These are phyloP conservation scores for Sporothrix protearum DNA, from an alignment of 2,329 filamentous ascomycete species.

Conservation along the genomic window DNA sequence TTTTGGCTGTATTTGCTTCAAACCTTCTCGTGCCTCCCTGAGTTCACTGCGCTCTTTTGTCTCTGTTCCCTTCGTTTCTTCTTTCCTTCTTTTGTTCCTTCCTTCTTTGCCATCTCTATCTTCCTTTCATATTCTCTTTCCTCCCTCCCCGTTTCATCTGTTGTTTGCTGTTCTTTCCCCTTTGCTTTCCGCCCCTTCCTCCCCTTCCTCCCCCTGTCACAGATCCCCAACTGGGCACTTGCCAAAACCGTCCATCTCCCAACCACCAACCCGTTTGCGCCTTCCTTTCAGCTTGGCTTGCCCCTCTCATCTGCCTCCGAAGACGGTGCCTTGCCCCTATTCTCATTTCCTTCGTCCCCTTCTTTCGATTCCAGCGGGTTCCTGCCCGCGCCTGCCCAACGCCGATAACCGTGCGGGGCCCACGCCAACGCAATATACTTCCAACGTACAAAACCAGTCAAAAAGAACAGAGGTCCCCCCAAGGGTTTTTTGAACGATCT, in stretches of 20 bases:
- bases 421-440: not conserved
- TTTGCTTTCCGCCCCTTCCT: too few species aligned
- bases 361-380: not conserved
- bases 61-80: not conserved
- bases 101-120: not conserved
- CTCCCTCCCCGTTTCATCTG: not conserved
- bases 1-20: constrained; percentile 4
- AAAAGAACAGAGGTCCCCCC: not conserved
- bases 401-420: not conserved
- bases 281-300: constrained; percentile 14
- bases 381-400: constrained; percentile 3
- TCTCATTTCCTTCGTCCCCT: not conserved
- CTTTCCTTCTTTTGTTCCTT: not conserved
- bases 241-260: not conserved
- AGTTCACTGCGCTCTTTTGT: not conserved
- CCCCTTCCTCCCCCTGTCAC: not conserved
- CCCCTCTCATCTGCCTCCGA: constrained; percentile 17
- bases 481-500: not conserved
- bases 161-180: too few species aligned
- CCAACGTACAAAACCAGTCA: not conserved
- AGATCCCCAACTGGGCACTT: not conserved
- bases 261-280: not conserved
- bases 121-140: not conserved
- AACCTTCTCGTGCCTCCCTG: not conserved
- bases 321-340: constrained; percentile 6